A percentile compares a stretch with the other conserved stretches of the same genome.
Evolutionary conservation across 345 rosid genomes (phyloP).

Genomic region (Citrus mangshanensis): DNA sequence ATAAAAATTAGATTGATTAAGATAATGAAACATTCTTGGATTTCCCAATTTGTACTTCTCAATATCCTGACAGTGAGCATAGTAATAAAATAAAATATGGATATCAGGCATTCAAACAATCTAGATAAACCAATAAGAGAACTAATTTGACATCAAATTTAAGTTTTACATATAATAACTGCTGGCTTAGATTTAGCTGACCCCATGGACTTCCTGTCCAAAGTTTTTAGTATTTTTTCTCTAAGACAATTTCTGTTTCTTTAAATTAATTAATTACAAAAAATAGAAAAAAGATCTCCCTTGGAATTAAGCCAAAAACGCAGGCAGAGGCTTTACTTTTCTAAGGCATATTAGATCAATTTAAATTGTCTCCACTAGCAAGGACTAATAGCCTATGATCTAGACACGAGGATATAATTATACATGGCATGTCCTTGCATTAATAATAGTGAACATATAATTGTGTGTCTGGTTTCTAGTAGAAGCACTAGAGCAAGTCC

Average conservation of each 20-base stretch:
- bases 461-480: background rate
- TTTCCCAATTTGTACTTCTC: constrained; percentile 77
- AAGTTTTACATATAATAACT: background rate
- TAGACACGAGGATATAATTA: background rate
- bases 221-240: no score
- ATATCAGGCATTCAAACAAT: background rate
- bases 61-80: constrained; percentile 50
- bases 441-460: background rate
- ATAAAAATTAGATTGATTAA: constrained; percentile 84
- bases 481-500: background rate
- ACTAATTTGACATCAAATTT: background rate
- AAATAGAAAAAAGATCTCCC: background rate
- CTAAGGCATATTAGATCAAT: background rate
- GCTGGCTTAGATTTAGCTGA: background rate
- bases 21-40: constrained; percentile 81
- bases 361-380: background rate
- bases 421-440: background rate
- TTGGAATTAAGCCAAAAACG: background rate
- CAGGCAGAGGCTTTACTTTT: background rate
- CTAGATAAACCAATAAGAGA: background rate
- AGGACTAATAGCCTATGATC: background rate
- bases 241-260: no score
- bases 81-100: background rate
- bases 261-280: no score
- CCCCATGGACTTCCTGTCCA: no score